phyloP scores from a whole-genome alignment of 352 stramenopile genomes.

The Elongisporangium anandrum region DNA sequence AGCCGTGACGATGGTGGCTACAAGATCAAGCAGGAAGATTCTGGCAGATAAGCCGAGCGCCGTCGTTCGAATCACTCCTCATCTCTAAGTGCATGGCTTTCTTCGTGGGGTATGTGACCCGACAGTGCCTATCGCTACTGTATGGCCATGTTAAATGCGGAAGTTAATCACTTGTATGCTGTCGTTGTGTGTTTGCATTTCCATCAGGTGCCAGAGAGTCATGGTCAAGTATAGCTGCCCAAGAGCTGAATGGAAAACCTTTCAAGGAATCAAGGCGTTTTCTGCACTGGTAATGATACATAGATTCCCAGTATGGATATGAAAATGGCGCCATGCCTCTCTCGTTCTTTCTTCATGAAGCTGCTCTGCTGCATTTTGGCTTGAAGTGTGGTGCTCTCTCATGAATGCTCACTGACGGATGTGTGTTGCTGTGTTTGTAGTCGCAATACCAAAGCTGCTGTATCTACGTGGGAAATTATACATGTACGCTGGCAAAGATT shows the following conservation, averaged over 20 bases:
- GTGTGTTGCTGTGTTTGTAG: too few species aligned
- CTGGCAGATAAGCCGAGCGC: not conserved
- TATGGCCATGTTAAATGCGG: not conserved
- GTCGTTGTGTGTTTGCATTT: not conserved
- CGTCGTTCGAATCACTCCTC: not conserved
- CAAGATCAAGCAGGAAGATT: not conserved
- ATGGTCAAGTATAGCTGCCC: not conserved
- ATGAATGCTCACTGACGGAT: too few species aligned
- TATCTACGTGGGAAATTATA: not conserved
- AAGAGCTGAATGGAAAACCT: not conserved
- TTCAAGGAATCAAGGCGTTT: not conserved
- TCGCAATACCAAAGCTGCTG: not conserved
- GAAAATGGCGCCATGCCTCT: not conserved
- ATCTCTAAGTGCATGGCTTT: not conserved
- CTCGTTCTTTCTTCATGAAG: not conserved
- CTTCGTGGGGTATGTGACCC: not conserved
- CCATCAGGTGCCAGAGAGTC: not conserved
- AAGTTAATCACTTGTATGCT: not conserved
- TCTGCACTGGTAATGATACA: not conserved
- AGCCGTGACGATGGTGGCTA: not conserved
- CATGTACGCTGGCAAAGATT: not conserved
- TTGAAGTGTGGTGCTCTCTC: not conserved
- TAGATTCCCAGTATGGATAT: not conserved
- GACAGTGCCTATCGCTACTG: not conserved
- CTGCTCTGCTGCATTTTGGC: not conserved